Conservation (phyloP, 164 flowering plant species). For the Cinnamomum micranthum region DNA sequence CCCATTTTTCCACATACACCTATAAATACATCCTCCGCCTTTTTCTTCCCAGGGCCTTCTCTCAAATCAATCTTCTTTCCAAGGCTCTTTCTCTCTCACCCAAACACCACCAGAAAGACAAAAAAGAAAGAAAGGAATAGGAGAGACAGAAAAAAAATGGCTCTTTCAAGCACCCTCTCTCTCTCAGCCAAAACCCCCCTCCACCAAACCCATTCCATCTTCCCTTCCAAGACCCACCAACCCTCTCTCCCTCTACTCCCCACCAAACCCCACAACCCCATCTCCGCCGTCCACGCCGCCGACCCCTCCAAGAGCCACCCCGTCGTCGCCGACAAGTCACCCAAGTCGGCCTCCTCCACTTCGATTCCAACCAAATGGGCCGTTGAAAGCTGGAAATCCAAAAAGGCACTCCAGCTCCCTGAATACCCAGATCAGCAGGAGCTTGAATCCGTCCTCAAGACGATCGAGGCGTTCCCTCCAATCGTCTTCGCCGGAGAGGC, state of each 20-base stretch:
- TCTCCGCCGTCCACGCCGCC: conserved; percentile 61
- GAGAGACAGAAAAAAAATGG: conserved; percentile 10
- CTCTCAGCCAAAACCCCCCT: conserved; percentile 18
- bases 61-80: not conserved
- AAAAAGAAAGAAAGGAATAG: not conserved
- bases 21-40: not conserved
- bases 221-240: conserved; percentile 22
- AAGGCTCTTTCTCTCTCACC: not conserved
- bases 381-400: conserved; percentile 70
- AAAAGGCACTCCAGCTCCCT: conserved; percentile 76
- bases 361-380: conserved; percentile 43
- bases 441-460: conserved; percentile 59
- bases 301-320: conserved; percentile 39
- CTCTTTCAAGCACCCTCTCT: conserved; percentile 18
- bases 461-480: conserved; percentile 76
- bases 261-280: conserved; percentile 22
- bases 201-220: conserved; percentile 8
- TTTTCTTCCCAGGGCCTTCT: not conserved
- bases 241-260: conserved; percentile 13
- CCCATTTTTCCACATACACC: not conserved
- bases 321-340: conserved; percentile 18
- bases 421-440: conserved; percentile 68
- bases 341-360: not conserved
- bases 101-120: not conserved
- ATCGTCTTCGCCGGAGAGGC: conserved; percentile 94